These are phyloP conservation scores for Aegilops tauschii DNA, from an alignment of 176 grass and related monocot species.

Conservation along the genomic window DNA sequence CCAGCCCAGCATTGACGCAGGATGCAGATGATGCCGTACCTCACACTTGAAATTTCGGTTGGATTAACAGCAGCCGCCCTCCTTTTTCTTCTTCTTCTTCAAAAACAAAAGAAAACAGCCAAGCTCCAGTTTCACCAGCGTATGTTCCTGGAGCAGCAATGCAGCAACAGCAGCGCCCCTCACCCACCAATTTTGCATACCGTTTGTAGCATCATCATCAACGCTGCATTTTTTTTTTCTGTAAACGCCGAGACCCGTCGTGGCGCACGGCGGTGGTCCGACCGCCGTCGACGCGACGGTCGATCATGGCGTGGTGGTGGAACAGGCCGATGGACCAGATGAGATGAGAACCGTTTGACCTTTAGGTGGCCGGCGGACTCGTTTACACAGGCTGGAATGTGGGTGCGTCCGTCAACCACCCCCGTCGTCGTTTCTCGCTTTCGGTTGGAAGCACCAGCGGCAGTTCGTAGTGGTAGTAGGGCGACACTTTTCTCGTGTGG, in stretches of 20 bases:
- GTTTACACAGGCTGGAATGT: constrained; percentile 20
- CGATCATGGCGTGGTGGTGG: background rate
- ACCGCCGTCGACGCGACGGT: background rate
- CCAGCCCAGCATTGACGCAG: background rate
- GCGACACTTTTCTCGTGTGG: constrained; percentile 18
- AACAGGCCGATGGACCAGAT: background rate
- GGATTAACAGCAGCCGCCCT: background rate
- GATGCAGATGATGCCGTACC: background rate
- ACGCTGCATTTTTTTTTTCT: background rate
- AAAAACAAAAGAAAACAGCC: no score
- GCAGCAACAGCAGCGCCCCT: background rate
- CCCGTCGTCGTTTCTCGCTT: background rate
- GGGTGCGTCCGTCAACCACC: background rate
- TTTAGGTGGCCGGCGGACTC: background rate
- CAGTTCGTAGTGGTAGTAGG: background rate
- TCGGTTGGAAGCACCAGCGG: background rate
- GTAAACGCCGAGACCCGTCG: background rate
- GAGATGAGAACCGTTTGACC: constrained; percentile 11
- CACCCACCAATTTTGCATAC: background rate
- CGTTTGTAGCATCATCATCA: background rate
- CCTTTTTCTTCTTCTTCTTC: background rate
- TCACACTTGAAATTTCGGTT: background rate
- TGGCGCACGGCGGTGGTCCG: no score
- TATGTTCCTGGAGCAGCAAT: constrained; percentile 4
- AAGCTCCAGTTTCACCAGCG: background rate